These are phyloP conservation scores for Stagonosporopsis rhizophila DNA, from an alignment of 2,329 filamentous ascomycete genomes.

Conservation along the genomic window DNA sequence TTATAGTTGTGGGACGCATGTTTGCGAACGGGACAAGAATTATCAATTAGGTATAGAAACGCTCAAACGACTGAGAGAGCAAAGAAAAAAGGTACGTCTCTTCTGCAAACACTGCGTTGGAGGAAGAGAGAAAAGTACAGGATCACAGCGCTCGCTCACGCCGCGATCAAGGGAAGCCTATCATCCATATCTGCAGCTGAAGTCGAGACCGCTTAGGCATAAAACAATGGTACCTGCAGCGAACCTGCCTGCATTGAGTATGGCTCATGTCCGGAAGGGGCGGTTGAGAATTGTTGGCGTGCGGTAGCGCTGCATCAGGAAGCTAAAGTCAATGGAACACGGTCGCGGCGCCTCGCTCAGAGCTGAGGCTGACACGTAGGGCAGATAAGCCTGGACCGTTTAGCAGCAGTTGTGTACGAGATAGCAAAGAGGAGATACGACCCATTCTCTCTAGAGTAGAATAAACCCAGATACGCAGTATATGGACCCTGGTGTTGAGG, in stretches of 20 bases:
- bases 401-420: neutral
- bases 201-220: slow-evolving; percentile 13
- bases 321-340: slow-evolving; percentile 9
- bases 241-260: slow-evolving; percentile 9
- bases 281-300: slow-evolving; percentile 16
- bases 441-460: neutral
- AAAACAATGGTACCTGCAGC: slow-evolving; percentile 19
- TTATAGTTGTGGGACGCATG: slow-evolving; percentile 12
- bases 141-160: slow-evolving; percentile 1
- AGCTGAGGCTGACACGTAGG: slow-evolving; percentile 17
- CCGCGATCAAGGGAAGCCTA: slow-evolving; percentile 6
- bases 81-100: neutral
- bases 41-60: neutral
- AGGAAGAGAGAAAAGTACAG: neutral
- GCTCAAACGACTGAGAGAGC: neutral
- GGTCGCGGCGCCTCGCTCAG: slow-evolving; percentile 12
- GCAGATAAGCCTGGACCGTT: neutral
- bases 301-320: slow-evolving; percentile 14
- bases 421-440: neutral
- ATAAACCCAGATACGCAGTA: neutral
- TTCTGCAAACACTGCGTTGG: neutral
- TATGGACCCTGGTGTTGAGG: slow-evolving; percentile 1
- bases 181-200: slow-evolving; percentile 14
- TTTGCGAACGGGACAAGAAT: neutral
- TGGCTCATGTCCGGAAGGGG: slow-evolving; percentile 6